phyloP scores from a whole-genome alignment of 257 asterid genomes.

The Gentiana dahurica region DNA sequence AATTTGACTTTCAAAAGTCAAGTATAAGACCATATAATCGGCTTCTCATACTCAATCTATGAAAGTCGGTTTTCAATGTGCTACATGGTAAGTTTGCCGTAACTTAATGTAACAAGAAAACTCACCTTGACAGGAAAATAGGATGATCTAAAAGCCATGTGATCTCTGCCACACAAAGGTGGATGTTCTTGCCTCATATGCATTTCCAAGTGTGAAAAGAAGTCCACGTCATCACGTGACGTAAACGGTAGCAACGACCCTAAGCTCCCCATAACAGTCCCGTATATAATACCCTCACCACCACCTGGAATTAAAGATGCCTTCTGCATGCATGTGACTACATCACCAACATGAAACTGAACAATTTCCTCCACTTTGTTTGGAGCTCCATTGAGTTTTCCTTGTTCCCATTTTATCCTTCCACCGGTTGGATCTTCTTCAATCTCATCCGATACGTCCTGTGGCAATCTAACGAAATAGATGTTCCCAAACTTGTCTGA shows the following conservation, averaged over 20 bases:
- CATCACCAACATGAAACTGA: constrained; percentile 96
- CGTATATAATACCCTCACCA: constrained; percentile 88
- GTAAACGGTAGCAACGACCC: constrained; percentile 92
- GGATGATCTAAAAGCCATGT: constrained; percentile 96
- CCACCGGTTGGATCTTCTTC: constrained; percentile 99
- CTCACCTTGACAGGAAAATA: constrained; percentile 92
- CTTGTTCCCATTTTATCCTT: constrained; percentile 99
- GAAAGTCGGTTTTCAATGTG: no score
- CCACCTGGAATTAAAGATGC: constrained; percentile 95
- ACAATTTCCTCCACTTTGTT: constrained; percentile 96
- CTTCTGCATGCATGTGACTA: constrained; percentile 73
- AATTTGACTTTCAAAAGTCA: no score
- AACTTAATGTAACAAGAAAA: background rate
- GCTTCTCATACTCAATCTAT: no score
- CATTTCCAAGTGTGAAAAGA: constrained; percentile 98
- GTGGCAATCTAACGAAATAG: constrained; percentile 88
- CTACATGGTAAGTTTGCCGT: no score
- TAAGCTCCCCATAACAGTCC: constrained; percentile 94
- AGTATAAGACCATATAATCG: no score
- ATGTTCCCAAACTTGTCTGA: constrained; percentile 92
- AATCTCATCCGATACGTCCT: constrained; percentile 95
- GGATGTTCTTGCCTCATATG: constrained; percentile 98
- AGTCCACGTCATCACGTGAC: constrained; percentile 97
- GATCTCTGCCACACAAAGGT: constrained; percentile 97
- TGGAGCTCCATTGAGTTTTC: constrained; percentile 95